Conservation (phyloP, 345 rosid species). For the Dipteronia dyeriana region DNA sequence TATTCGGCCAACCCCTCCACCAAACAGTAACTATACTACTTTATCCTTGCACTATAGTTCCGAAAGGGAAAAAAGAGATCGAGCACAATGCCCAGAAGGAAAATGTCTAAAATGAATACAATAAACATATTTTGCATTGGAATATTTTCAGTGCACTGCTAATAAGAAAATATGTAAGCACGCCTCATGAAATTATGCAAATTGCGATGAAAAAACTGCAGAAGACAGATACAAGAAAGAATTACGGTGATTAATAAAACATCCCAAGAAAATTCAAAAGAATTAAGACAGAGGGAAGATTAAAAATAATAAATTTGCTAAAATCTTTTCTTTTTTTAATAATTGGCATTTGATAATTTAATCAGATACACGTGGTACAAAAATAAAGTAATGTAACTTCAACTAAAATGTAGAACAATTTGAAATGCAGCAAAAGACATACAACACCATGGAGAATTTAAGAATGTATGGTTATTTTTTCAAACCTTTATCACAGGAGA, state of each 20-base stretch:
- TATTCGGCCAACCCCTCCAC: not conserved
- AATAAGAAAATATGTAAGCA: not conserved
- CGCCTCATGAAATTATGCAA: not conserved
- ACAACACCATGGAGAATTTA: not conserved
- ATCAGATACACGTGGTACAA: not conserved
- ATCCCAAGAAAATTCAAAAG: not conserved
- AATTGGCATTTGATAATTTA: not conserved
- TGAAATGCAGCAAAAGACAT: not conserved
- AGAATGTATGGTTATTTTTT: not conserved
- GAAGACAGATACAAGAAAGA: not conserved
- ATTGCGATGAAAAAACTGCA: too few species aligned
- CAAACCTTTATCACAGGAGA: slow-evolving; percentile 93
- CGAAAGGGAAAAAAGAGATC: not conserved
- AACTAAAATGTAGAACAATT: not conserved
- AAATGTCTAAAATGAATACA: not conserved
- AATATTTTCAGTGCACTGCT: not conserved
- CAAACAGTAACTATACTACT: not conserved
- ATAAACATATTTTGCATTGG: not conserved
- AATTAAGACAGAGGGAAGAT: not conserved
- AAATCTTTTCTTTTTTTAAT: not conserved
- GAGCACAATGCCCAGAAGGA: not conserved
- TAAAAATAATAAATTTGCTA: too few species aligned
- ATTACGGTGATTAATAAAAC: not conserved
- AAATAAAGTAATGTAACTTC: not conserved
- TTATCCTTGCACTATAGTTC: not conserved